Evolutionary conservation across 208 protist species (phyloP).

Genomic region (Trypanosoma cruzi): DNA sequence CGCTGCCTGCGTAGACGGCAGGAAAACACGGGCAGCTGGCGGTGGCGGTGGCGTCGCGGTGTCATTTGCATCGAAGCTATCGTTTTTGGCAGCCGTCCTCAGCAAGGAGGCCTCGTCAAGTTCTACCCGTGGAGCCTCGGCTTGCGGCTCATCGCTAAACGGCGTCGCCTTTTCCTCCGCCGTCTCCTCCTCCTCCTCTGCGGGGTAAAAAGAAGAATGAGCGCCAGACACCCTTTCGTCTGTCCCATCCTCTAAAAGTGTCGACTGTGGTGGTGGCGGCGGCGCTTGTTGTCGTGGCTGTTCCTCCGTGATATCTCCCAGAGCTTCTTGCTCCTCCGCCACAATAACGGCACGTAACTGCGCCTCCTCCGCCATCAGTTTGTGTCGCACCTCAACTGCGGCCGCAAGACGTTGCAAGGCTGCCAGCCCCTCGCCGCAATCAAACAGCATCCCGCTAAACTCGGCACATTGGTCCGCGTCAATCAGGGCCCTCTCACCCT

Average conservation of each 20-base stretch:
- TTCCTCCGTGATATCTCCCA: constrained; percentile 20
- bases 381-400: neutral
- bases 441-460: constrained; percentile 47
- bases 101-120: neutral
- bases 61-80: neutral
- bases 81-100: neutral
- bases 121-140: neutral
- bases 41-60: neutral
- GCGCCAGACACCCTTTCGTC: neutral
- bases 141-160: neutral
- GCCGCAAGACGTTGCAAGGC: constrained; percentile 14
- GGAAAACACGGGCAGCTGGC: neutral
- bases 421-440: constrained; percentile 5
- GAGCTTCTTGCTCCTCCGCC: constrained; percentile 30
- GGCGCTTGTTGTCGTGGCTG: neutral
- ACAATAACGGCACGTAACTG: constrained; percentile 26
- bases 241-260: neutral
- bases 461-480: constrained; percentile 51
- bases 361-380: neutral
- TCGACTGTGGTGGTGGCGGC: neutral
- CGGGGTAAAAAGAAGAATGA: neutral
- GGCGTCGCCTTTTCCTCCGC: neutral
- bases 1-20: neutral
- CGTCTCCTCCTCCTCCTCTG: neutral
- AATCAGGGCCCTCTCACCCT: constrained; percentile 39